Base-by-base conservation (phyloP, 164 flowering plant genomes). In the Aristolochia californica region DNA sequence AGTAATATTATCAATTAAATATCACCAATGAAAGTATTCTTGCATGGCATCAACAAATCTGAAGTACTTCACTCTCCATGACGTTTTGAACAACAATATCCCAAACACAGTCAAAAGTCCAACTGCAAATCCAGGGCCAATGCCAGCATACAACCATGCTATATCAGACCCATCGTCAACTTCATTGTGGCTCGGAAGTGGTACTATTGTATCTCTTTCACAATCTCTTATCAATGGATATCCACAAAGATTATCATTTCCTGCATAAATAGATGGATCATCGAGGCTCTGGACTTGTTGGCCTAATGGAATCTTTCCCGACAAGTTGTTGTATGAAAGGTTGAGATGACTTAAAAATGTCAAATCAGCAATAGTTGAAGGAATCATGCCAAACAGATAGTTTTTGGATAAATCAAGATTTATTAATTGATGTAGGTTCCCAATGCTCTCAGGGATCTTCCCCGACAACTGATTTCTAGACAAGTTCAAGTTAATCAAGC, bases 251-350 rank as follows among this genome's bases (percentile, higher is more conserved):
- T 45, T 18, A 14, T 45, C 17, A 0, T 45, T 45, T 14, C 48
- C 48, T 14, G 9, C 17, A 45, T 45, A 45, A 28, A 28, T 28
- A 4, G 48, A 45, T 5, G 20, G 48, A 4, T 34, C 48, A 4
- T 34, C 7, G 24, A 62, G 26, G 18, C 34, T n/a, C 21, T 25
- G 58, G 0, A 67, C 48, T n/a, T 62, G 70, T 15, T 45, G 51
- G 30, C 66, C 20, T 2, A 38, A 0, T 0, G 76, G 76, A 44
- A 66, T 66, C 24, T 12, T 21, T 18, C 76, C 76, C 2, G 68
- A 62, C 44, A 73, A 62, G 40, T 69, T 63, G 30, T 69, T 77
- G 45, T 58, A 48, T 0, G 81, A 77, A 51, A 77, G 55, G 50
- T 74, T 70, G 66, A 77, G 53, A 44, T 54, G 28, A 16, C 23